Evolutionary conservation across 495 filamentous ascomycete genomes (phyloP).

Genomic region (Oidiodendron maius): DNA sequence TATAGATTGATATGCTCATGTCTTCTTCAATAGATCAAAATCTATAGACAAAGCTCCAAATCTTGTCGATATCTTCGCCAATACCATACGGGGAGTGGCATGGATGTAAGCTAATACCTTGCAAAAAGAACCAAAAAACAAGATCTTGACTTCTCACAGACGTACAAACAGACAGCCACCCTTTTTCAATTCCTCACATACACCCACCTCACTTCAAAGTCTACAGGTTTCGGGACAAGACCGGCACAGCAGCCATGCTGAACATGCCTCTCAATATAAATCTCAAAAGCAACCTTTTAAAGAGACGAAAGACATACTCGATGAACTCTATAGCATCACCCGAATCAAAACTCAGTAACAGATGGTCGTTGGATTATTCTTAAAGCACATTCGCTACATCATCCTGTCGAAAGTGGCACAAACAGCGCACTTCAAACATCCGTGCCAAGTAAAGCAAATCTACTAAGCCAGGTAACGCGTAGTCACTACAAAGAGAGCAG

Average conservation of each 20-base stretch:
- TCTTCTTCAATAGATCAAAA: constrained; percentile 55
- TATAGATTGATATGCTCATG: constrained; percentile 54
- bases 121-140: neutral
- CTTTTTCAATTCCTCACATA: constrained; percentile 24
- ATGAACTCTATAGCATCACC: constrained; percentile 68
- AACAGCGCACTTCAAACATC: neutral
- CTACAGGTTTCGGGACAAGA: constrained; percentile 29
- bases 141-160: neutral
- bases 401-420: neutral
- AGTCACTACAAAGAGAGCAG: constrained; percentile 7
- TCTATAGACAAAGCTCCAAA: constrained; percentile 53
- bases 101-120: neutral
- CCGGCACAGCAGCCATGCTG: constrained; percentile 24
- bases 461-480: constrained; percentile 21
- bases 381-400: constrained; percentile 43
- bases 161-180: constrained; percentile 28
- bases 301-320: constrained; percentile 66
- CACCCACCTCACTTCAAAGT: constrained; percentile 25
- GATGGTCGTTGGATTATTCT: constrained; percentile 49
- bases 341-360: constrained; percentile 51
- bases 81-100: constrained; percentile 49
- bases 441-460: neutral
- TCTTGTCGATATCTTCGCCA: constrained; percentile 64
- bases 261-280: constrained; percentile 61
- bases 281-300: constrained; percentile 55